A percentile compares a stretch with the other conserved stretches of the same genome.
These are phyloP conservation scores for Hygrocybe punicea DNA, from an alignment of 768 basidiomycete genomes.

Conservation along the genomic window DNA sequence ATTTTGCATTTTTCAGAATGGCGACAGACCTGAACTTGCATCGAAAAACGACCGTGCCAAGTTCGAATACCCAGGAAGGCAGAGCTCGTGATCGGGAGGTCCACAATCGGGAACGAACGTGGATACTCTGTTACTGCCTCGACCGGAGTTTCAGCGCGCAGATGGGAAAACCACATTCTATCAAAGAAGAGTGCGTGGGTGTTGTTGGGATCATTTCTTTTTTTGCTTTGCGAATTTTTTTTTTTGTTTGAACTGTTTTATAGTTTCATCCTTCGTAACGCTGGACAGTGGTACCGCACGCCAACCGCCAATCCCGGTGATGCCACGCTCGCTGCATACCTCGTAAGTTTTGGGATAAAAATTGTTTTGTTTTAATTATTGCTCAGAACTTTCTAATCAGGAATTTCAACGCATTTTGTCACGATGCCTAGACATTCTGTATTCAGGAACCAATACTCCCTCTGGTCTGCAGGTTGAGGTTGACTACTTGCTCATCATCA, in stretches of 20 bases:
- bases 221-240: conserved; percentile 1
- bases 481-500: conserved; percentile 82
- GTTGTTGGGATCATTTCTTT: conserved; percentile 17
- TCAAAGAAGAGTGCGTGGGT: conserved; percentile 94
- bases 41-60: conserved; percentile 66
- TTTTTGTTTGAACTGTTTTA: conserved; percentile 5
- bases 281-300: conserved; percentile 67
- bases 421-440: conserved; percentile 84
- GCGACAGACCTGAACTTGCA: conserved; percentile 95
- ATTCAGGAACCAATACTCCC: conserved; percentile 72
- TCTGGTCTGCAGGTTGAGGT: conserved; percentile 82
- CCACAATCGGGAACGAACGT: conserved; percentile 91
- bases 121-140: conserved; percentile 83
- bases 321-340: conserved; percentile 67
- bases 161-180: conserved; percentile 93
- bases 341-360: conserved; percentile 45
- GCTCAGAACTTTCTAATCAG: conserved; percentile 34
- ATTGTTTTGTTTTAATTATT: neutral
- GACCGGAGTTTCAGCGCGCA: conserved; percentile 91
- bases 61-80: conserved; percentile 73
- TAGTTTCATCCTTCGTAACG: conserved; percentile 86
- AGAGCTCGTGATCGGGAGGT: conserved; percentile 78
- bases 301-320: conserved; percentile 65
- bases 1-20: conserved; percentile 56
- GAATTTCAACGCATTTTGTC: conserved; percentile 88